A percentile compares a stretch with the other conserved stretches of the same genome.
These are phyloP conservation scores for Globisporangium iwayamae DNA, from an alignment of 352 stramenopile species.

Conservation along the genomic window DNA sequence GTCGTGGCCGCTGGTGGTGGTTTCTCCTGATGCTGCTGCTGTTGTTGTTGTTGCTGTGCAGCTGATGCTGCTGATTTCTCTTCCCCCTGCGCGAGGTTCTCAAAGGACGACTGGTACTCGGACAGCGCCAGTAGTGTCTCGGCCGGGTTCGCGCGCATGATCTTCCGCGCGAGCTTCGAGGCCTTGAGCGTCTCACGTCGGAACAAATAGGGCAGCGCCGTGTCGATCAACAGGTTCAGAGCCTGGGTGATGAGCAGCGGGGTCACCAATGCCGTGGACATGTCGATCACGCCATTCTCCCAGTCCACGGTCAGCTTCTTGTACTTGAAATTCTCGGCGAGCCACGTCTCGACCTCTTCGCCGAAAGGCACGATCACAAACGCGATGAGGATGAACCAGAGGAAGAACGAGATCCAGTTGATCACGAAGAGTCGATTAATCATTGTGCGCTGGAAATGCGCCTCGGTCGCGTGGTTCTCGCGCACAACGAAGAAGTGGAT, in stretches of 20 bases:
- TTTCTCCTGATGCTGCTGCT: slow-evolving; percentile 12
- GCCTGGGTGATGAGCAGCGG: slow-evolving; percentile 82
- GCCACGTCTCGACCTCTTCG: slow-evolving; percentile 72
- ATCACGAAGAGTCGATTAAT: slow-evolving; percentile 85
- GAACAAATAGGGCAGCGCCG: slow-evolving; percentile 62
- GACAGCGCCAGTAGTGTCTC: slow-evolving; percentile 79
- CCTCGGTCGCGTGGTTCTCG: slow-evolving; percentile 80
- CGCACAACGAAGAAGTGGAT: slow-evolving; percentile 79
- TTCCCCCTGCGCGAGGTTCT: slow-evolving; percentile 44
- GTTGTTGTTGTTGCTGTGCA: too few relatives aligned
- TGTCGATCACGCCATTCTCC: slow-evolving; percentile 83
- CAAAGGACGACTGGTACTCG: slow-evolving; percentile 80
- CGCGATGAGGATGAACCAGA: slow-evolving; percentile 88
- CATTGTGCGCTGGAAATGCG: slow-evolving; percentile 82
- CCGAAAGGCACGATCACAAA: slow-evolving; percentile 88
- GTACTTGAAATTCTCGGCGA: slow-evolving; percentile 75
- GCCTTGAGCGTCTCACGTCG: slow-evolving; percentile 58
- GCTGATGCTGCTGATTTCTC: neutral
- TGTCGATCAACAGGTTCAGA: slow-evolving; percentile 84
- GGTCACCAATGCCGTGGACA: slow-evolving; percentile 85
- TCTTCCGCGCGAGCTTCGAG: slow-evolving; percentile 74
- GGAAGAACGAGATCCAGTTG: slow-evolving; percentile 89
- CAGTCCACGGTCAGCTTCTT: slow-evolving; percentile 80
- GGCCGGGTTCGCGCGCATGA: slow-evolving; percentile 77
- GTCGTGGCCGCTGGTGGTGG: slow-evolving; percentile 15